A percentile compares a stretch with the other conserved stretches of the same genome.
phyloP scores from a whole-genome alignment of 495 filamentous ascomycete genomes.

The Aspergillus conjunctus region DNA sequence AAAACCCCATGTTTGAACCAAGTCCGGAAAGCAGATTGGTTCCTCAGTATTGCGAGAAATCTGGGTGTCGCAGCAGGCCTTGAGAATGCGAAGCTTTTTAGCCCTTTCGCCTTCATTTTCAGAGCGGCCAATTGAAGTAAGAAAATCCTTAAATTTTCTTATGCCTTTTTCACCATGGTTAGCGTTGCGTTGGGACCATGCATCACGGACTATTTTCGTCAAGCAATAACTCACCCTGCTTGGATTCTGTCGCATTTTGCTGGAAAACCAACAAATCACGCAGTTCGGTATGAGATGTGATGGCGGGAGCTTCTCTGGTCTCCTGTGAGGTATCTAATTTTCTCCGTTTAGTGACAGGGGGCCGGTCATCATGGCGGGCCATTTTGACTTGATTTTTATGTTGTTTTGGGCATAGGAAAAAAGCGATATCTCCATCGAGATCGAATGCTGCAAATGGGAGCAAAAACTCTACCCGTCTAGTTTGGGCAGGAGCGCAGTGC shows the following conservation, averaged over 20 bases:
- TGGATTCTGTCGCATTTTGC: conserved; percentile 60
- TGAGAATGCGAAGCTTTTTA: conserved; percentile 62
- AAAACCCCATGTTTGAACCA: conserved; percentile 80
- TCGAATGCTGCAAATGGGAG: conserved; percentile 9
- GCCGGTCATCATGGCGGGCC: conserved; percentile 28
- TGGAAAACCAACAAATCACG: conserved; percentile 65
- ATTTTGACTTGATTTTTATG: conserved; percentile 22
- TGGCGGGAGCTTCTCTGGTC: conserved; percentile 40
- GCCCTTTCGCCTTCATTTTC: conserved; percentile 51
- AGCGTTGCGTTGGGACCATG: neutral
- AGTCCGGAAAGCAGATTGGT: conserved; percentile 64
- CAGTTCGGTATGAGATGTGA: conserved; percentile 61
- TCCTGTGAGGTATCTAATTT: conserved; percentile 38
- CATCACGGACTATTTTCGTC: neutral
- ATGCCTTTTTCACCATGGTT: conserved; percentile 53
- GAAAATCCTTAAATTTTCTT: conserved; percentile 73
- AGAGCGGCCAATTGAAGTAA: conserved; percentile 61
- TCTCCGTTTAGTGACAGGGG: conserved; percentile 43
- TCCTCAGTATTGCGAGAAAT: conserved; percentile 58
- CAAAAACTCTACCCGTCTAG: conserved; percentile 16
- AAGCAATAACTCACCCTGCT: conserved; percentile 59
- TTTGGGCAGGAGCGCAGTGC: conserved; percentile 2
- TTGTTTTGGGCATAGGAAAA: neutral
- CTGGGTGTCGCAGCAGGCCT: conserved; percentile 71
- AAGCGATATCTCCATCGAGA: conserved; percentile 3